Base-by-base conservation (phyloP, 2,329 filamentous ascomycete species). In the Claviceps maximensis region DNA sequence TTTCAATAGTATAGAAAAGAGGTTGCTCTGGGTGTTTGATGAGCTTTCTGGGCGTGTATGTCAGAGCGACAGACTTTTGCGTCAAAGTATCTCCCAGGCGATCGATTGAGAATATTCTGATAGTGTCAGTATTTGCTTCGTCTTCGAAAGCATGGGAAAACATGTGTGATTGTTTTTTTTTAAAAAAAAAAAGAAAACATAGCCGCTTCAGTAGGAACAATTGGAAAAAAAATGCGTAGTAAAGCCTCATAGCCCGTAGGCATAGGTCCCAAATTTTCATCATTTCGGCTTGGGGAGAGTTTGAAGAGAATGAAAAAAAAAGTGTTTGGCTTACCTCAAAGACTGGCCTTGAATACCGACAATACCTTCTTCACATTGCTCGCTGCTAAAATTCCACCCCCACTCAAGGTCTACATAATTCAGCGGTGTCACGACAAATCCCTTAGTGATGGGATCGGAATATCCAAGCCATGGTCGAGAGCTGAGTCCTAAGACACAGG, bases 401-500 rank as follows among this genome's bases (percentile, higher is more conserved):
- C 89, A 96, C 67, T 95, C 89, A 29, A 98, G 79, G 42, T 86
- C 83, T 51, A 85, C 83, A 62, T 95, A 96, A 66, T 87, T 88
- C 31, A 99, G 72, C 0, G 94, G 93, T 1, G 91, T 96, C 59
- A 97, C 83, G 70, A 94, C 88, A 63, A 96, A 95, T 40, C 84
- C 84, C 63, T 87, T 88, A 2, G 86, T 90, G 55, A 90, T 84
- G 2, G 87, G 83, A 62, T 97, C 89, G 0, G 89, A 86, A 65
- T 97, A 97, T 45, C 90, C 91, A 4, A 99, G 76, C 90, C 91
- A 98, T n/a, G 93, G 87, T 53, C 91, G 82, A 17, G 90, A 94
- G 66, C 89, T 96, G 52, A 97, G 77, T 2, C 88, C 91, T 51
- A 99, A 76, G 15, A 97, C 86, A 44, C 89, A 89, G 6, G 86